Evolutionary conservation across 371 early-diverging fungal species (phyloP).

Genomic region (Parasitella parasitica): DNA sequence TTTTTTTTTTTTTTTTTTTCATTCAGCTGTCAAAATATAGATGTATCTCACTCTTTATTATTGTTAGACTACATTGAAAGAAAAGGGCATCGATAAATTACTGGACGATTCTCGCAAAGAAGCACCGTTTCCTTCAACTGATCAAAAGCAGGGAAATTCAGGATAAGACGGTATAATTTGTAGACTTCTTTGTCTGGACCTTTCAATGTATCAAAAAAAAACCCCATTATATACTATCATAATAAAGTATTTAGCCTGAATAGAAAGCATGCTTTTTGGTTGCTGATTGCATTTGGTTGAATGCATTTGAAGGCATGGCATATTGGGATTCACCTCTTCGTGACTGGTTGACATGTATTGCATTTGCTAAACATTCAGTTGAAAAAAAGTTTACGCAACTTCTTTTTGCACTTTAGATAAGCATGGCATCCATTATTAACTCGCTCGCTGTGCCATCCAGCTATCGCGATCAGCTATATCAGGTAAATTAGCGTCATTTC

Average conservation of each 20-base stretch:
- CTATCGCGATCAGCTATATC: conserved; percentile 84
- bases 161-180: conserved; percentile 1
- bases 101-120: conserved; percentile 78
- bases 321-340: background rate
- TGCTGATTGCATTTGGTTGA: no score
- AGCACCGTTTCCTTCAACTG: conserved; percentile 57
- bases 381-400: background rate
- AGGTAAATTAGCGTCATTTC: conserved; percentile 33
- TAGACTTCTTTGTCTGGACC: background rate
- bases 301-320: background rate
- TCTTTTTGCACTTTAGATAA: conserved; percentile 1
- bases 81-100: conserved; percentile 77
- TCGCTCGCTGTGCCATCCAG: conserved; percentile 83
- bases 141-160: conserved; percentile 2
- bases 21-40: no score
- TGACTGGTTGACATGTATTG: background rate
- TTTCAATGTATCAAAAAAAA: background rate
- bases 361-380: background rate
- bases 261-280: no score
- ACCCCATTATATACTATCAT: no score
- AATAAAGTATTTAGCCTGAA: no score
- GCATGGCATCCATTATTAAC: conserved; percentile 71
- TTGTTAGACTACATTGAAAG: conserved; percentile 68
- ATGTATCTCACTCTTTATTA: background rate
- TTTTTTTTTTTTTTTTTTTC: no score